These are phyloP conservation scores for Themeda triandra DNA, from an alignment of 176 grass and related monocot species.

Conservation along the genomic window DNA sequence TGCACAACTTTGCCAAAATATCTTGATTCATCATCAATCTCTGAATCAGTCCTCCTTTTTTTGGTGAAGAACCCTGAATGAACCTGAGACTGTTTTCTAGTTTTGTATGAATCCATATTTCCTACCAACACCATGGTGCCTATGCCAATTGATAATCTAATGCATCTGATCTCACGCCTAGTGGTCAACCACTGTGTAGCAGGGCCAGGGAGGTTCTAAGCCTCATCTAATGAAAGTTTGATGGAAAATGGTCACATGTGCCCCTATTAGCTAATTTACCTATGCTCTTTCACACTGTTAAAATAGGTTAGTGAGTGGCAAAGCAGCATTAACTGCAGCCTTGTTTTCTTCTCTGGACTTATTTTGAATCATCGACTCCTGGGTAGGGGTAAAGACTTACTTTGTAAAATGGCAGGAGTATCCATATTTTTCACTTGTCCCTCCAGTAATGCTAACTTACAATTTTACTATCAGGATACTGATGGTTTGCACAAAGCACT, in stretches of 20 bases:
- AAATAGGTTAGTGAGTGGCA: background rate
- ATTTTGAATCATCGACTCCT: background rate
- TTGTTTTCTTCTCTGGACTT: background rate
- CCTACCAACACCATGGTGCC: background rate
- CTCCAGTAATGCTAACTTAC: conserved; percentile 32
- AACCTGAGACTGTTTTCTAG: too few species aligned
- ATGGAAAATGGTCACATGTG: background rate
- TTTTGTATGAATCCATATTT: background rate
- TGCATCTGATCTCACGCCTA: background rate
- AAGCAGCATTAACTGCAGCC: background rate
- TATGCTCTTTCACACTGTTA: background rate
- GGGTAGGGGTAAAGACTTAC: background rate
- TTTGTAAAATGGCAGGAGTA: background rate
- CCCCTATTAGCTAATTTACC: background rate
- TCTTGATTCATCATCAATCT: background rate
- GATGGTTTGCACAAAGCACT: conserved; percentile 84
- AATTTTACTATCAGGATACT: conserved; percentile 63
- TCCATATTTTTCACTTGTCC: background rate
- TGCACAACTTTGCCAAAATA: background rate
- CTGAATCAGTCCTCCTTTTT: background rate
- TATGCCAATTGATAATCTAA: background rate
- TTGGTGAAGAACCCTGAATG: too few species aligned
- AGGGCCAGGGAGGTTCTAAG: background rate
- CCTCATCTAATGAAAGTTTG: background rate
- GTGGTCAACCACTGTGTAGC: background rate